Conservation (phyloP, 2,329 filamentous ascomycete genomes). For the Conoideocrella luteorostrata region DNA sequence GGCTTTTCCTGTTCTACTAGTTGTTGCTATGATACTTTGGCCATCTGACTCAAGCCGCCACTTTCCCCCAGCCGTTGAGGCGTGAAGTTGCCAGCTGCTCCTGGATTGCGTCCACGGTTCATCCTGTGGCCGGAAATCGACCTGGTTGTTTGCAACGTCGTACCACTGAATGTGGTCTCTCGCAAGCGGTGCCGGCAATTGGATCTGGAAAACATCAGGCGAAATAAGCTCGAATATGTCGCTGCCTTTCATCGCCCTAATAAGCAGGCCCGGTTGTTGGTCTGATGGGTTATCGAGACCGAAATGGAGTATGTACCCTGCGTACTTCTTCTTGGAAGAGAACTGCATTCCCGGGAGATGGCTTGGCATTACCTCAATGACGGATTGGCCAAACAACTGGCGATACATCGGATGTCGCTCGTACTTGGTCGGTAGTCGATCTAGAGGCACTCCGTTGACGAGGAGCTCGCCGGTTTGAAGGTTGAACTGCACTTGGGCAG, state of each 20-base stretch:
- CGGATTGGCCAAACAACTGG: conserved; percentile 10
- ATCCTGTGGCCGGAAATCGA: conserved; percentile 26
- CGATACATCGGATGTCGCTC: conserved; percentile 22
- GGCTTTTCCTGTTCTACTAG: background rate
- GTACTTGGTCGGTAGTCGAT: conserved; percentile 39
- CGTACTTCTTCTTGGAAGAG: conserved; percentile 26
- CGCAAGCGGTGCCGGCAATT: conserved; percentile 31
- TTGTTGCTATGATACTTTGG: conserved; percentile 15
- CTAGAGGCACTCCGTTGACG: conserved; percentile 43
- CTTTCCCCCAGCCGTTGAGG: background rate
- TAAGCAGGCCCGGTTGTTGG: conserved; percentile 21
- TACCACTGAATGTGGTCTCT: conserved; percentile 42
- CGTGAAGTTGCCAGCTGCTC: background rate
- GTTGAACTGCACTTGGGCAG: conserved; percentile 37
- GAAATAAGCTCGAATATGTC: conserved; percentile 27
- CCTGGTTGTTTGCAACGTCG: conserved; percentile 14
- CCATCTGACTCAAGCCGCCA: background rate
- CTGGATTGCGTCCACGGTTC: conserved; percentile 19
- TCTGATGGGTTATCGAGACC: conserved; percentile 11
- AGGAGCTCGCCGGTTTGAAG: conserved; percentile 44
- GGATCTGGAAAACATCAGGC: conserved; percentile 14
- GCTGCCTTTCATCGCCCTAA: conserved; percentile 19
- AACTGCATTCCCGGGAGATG: conserved; percentile 28
- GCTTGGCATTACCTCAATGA: conserved; percentile 16
- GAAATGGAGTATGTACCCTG: conserved; percentile 30